A percentile compares a stretch with the other conserved stretches of the same genome.
These are phyloP conservation scores for Spizellomyces punctatus DNA, from an alignment of 192 early-diverging fungal species.

Conservation along the genomic window DNA sequence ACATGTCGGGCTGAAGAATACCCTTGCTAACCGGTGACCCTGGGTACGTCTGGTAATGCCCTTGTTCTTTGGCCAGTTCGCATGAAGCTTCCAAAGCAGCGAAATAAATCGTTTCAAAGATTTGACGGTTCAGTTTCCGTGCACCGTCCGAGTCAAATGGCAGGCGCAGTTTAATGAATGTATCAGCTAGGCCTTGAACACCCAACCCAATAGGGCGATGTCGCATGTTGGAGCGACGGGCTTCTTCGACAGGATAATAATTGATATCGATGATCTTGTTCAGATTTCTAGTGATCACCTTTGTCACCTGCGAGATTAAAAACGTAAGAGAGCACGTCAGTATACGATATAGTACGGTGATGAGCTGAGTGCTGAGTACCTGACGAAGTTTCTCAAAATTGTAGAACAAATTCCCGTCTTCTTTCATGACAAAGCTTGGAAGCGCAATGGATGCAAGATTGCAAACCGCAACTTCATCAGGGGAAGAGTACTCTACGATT, in stretches of 20 bases:
- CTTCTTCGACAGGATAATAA: constrained; percentile 93
- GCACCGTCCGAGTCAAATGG: constrained; percentile 92
- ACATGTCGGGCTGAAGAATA: constrained; percentile 92
- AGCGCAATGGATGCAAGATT: constrained; percentile 94
- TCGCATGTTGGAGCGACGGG: constrained; percentile 85
- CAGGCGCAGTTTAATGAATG: constrained; percentile 92
- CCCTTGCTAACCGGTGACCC: constrained; percentile 91
- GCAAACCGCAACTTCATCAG: constrained; percentile 97
- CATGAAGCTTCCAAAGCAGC: constrained; percentile 89
- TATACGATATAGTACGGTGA: neutral
- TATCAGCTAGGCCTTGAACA: constrained; percentile 96
- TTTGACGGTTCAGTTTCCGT: constrained; percentile 76
- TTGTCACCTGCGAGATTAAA: constrained; percentile 55
- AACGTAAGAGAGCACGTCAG: constrained; percentile 14
- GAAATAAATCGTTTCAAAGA: constrained; percentile 98
- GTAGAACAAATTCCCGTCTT: constrained; percentile 56
- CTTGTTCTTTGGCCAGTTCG: constrained; percentile 80
- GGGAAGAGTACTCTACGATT: constrained; percentile 93
- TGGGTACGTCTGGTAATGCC: constrained; percentile 85
- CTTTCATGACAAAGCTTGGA: constrained; percentile 77
- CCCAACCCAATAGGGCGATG: constrained; percentile 98
- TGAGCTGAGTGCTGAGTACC: neutral
- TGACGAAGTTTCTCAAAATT: constrained; percentile 84
- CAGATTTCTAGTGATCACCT: constrained; percentile 88
- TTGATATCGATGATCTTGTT: constrained; percentile 98